Evolutionary conservation across 1,139 yeast genomes (phyloP).

Genomic region (Scheffersomyces illinoinensis): DNA sequence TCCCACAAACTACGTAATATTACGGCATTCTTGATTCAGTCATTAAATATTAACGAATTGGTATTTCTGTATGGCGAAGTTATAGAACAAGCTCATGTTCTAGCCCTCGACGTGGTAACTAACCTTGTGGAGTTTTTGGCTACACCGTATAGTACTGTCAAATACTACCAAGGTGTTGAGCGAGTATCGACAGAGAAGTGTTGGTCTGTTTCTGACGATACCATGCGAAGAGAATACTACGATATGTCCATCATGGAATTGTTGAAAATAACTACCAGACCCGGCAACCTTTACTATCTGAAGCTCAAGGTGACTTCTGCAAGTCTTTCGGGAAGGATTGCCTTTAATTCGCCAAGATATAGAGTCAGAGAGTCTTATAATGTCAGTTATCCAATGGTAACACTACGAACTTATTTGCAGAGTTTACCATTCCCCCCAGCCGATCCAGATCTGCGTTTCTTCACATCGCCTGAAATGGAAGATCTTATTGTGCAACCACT

Average conservation of each 20-base stretch:
- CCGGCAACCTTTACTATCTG: constrained; percentile 4
- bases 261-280: constrained; percentile 2
- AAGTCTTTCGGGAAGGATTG: constrained; percentile 20
- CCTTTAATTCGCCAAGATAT: constrained; percentile 26
- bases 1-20: constrained; percentile 9
- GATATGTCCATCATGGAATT: constrained; percentile 2
- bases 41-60: constrained; percentile 14
- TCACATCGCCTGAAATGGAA: not conserved
- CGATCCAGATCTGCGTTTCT: not conserved
- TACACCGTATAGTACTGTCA: not conserved
- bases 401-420: not conserved
- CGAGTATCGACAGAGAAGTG: constrained; percentile 26
- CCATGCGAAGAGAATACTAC: constrained; percentile 21
- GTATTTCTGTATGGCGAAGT: constrained; percentile 32
- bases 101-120: constrained; percentile 22
- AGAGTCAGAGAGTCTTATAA: constrained; percentile 16
- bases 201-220: constrained; percentile 36
- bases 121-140: constrained; percentile 18
- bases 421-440: not conserved
- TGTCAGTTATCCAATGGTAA: constrained; percentile 3
- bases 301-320: constrained; percentile 11
- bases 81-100: constrained; percentile 27
- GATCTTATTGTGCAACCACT: not conserved
- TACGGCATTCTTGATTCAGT: constrained; percentile 12
- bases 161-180: constrained; percentile 7